Base-by-base conservation (phyloP, 768 basidiomycete genomes). In the Podaxis carcinomalis region DNA sequence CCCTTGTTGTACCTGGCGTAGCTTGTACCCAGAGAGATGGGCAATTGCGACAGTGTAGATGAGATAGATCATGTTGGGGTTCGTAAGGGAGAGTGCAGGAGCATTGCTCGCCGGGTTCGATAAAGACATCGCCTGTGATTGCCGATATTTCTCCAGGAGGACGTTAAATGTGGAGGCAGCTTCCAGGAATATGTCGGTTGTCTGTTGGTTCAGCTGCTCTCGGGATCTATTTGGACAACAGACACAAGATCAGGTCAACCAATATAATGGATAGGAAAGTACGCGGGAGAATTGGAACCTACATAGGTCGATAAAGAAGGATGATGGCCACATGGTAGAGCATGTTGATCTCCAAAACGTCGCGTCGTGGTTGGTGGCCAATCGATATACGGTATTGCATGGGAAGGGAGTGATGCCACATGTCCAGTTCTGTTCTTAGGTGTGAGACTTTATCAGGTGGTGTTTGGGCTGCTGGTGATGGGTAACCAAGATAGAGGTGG, bases 341-440 rank as follows among this genome's bases (percentile, higher is more conserved):
- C 71, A 72, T 71, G 35, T 72, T 69, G 40, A 66, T 64, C 59
- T 72, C 71, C 42, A 72, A 56, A 16, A 72, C 68, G n/a, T 66
- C 62, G 6, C 66, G 65, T 5, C 65, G 67, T n/a, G 64, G 59
- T 57, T 67, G 66, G 46, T 65, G 64, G 6, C 71, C 71, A 16
- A 70, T 65, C 4, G 67, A 65, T 32, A 72, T 66, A 2, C 66
- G 68, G 60, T 69, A 71, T 16, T 66, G 64, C 44, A 56, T 57
- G 1, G 71, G 71, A 5, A 72, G 66, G 13, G 46, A 53, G 40
- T 66, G 68, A 19, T 71, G 67, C 71, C 71, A 72, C 46, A 62
- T 62, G 46, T 65, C 66, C n/a, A 72, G 61, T 51, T 72, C 71
- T 19, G 57, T 47, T 39, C 61, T 64, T 16, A 68, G 59, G 27